A percentile compares a stretch with the other conserved stretches of the same genome.
Conservation (phyloP, 495 filamentous ascomycete genomes). For the Acidomyces sp. region DNA sequence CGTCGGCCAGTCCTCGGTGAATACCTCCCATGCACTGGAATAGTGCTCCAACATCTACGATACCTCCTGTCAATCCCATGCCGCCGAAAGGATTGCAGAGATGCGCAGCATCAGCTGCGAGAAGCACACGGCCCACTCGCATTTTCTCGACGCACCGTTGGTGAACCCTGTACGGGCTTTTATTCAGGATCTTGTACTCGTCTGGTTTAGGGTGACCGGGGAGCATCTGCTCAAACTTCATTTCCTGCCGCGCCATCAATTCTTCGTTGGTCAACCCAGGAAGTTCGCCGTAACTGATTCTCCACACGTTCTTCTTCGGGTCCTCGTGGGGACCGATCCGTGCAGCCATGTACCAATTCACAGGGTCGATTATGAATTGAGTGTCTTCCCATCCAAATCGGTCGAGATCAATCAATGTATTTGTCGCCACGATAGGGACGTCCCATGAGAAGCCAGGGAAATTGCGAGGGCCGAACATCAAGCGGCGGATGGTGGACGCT, state of each 20-base stretch:
- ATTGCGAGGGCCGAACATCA: constrained; percentile 1
- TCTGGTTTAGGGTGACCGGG: constrained; percentile 13
- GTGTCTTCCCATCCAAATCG: constrained; percentile 10
- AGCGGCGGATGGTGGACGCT: background rate
- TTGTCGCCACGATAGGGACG: constrained; percentile 4
- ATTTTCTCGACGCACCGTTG: constrained; percentile 12
- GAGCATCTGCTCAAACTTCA: constrained; percentile 15
- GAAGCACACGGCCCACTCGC: constrained; percentile 12
- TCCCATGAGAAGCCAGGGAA: constrained; percentile 8
- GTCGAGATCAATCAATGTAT: constrained; percentile 11
- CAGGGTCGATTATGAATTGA: constrained; percentile 14
- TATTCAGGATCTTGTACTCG: constrained; percentile 13
- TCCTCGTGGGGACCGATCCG: constrained; percentile 1
- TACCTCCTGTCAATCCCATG: background rate
- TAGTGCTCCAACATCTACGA: background rate
- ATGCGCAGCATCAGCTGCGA: constrained; percentile 18
- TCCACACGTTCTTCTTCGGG: constrained; percentile 12
- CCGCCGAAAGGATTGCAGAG: constrained; percentile 3
- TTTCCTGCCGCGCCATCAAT: constrained; percentile 4
- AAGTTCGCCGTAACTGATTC: constrained; percentile 15
- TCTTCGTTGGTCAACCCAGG: constrained; percentile 13
- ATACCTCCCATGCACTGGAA: background rate
- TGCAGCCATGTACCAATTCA: constrained; percentile 18
- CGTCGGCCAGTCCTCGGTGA: background rate
- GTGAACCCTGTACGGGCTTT: constrained; percentile 14